Evolutionary conservation across 306 rosid genomes (phyloP).

Genomic region (Potentilla sterilis): DNA sequence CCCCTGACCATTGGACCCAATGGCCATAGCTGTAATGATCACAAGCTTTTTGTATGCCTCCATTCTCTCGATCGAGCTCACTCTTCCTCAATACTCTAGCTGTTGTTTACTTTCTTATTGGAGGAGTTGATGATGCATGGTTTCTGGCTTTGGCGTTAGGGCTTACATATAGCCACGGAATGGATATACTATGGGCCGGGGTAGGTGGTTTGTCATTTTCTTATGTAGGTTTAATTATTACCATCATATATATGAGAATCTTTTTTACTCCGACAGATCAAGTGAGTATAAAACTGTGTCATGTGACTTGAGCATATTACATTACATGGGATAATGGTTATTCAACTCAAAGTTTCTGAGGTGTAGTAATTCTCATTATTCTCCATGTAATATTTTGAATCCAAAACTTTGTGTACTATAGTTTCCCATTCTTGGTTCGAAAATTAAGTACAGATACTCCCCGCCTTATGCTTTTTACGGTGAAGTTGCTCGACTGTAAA

Average conservation of each 20-base stretch:
- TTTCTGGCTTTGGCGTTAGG: background rate
- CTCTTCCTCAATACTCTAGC: background rate
- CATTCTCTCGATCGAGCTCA: no score
- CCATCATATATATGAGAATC: background rate
- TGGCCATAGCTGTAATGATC: slow-evolving; percentile 11
- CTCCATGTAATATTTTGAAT: no score
- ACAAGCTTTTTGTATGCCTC: slow-evolving; percentile 19
- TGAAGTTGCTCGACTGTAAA: no score
- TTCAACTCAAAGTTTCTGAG: background rate
- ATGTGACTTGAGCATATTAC: background rate
- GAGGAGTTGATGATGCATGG: background rate
- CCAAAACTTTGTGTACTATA: no score
- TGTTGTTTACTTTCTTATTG: background rate
- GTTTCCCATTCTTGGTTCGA: background rate
- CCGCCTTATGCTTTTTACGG: no score
- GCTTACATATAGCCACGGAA: background rate
- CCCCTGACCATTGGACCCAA: background rate
- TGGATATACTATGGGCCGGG: background rate
- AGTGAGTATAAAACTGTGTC: background rate
- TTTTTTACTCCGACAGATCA: background rate
- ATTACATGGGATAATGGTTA: background rate
- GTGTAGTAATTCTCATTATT: no score
- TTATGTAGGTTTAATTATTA: background rate
- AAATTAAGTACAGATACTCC: no score
- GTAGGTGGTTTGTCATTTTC: background rate